Evolutionary conservation across 257 asterid genomes (phyloP).

Genomic region (Salvia rosmarinus): DNA sequence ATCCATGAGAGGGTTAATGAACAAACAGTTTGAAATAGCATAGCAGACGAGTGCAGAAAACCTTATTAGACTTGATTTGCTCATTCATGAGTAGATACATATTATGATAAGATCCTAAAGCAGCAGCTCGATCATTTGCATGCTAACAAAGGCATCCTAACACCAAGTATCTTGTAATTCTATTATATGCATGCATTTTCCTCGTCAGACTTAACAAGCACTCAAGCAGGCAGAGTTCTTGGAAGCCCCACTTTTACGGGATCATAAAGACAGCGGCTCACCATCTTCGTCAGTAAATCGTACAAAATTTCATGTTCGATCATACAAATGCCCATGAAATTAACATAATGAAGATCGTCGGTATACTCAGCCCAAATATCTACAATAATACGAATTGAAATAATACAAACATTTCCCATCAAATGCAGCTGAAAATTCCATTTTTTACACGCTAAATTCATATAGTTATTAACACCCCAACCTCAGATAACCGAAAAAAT

Average conservation of each 20-base stretch:
- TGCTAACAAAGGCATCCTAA: background rate
- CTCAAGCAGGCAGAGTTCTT: background rate
- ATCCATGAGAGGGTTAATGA: background rate
- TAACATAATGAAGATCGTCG: background rate
- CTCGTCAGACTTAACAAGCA: constrained; percentile 11
- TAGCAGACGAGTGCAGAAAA: background rate
- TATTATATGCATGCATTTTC: background rate
- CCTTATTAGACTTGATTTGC: background rate
- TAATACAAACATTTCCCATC: constrained; percentile 18
- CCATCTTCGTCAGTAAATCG: constrained; percentile 1
- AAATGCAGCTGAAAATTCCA: constrained; percentile 17
- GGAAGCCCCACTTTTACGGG: background rate
- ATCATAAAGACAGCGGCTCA: constrained; percentile 1
- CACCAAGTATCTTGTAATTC: background rate
- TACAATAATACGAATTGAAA: background rate
- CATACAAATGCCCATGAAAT: constrained; percentile 11
- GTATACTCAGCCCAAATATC: background rate
- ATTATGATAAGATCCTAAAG: background rate
- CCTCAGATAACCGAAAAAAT: background rate
- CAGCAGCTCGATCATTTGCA: constrained; percentile 8
- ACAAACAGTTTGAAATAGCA: background rate
- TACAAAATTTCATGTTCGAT: background rate
- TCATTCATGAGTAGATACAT: background rate
- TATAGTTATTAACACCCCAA: constrained; percentile 10
- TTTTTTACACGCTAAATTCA: constrained; percentile 10